Percentiles rank a stretch among this genome's conserved stretches.
Evolutionary conservation across 306 rosid species (phyloP).

Genomic region (Parietaria judaica): DNA sequence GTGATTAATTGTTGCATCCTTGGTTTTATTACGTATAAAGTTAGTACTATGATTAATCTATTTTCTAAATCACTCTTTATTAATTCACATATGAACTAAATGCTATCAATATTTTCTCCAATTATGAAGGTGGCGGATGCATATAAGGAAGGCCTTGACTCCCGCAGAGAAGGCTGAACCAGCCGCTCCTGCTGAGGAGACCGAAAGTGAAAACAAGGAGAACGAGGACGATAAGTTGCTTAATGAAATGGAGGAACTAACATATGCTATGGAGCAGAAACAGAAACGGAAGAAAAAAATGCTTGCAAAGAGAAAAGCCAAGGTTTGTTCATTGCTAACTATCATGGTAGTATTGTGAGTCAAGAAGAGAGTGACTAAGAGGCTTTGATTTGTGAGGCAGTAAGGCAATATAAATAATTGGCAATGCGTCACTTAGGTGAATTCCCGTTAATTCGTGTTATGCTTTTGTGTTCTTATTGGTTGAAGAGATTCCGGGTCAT

Average conservation of each 20-base stretch:
- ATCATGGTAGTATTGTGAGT: too few species aligned
- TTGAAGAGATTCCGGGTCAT: too few species aligned
- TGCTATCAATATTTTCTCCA: neutral
- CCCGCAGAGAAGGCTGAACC: constrained; percentile 32
- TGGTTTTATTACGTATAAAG: neutral
- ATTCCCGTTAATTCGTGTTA: neutral
- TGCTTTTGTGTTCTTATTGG: too few species aligned
- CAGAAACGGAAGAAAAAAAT: constrained; percentile 71
- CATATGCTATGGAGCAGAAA: constrained; percentile 66
- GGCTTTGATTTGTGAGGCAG: too few species aligned
- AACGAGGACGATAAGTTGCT: constrained; percentile 78
- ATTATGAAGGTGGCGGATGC: constrained; percentile 39
- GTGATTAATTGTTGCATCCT: neutral
- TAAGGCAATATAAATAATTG: too few species aligned
- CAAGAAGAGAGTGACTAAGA: too few species aligned
- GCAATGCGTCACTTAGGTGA: too few species aligned
- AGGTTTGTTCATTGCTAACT: constrained; percentile 32
- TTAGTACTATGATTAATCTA: too few species aligned
- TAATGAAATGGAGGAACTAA: constrained; percentile 88
- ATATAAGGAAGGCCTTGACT: constrained; percentile 39
- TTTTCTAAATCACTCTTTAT: too few species aligned
- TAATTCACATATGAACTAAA: neutral
- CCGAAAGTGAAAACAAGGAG: constrained; percentile 32
- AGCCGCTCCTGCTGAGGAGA: constrained; percentile 20
- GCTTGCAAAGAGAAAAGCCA: constrained; percentile 66